These are phyloP conservation scores for Didymella pomorum DNA, from an alignment of 2,329 filamentous ascomycete genomes.

Conservation along the genomic window DNA sequence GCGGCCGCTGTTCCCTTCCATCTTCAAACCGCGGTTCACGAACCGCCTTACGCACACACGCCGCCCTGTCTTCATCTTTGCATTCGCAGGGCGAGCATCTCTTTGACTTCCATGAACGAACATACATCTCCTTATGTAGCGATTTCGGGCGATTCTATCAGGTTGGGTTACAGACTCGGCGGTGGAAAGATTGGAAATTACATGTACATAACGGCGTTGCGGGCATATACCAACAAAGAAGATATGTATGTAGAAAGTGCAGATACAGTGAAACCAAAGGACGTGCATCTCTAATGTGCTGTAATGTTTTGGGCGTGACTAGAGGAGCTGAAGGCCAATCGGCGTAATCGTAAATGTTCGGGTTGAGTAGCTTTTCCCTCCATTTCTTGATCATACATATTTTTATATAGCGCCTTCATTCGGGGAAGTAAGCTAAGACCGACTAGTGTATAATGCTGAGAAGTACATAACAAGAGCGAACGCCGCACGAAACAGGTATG, in stretches of 20 bases:
- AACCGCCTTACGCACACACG: constrained; percentile 2
- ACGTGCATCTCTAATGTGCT: too few relatives aligned
- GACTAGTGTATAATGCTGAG: too few relatives aligned
- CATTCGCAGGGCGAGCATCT: background rate
- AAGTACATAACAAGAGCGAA: too few relatives aligned
- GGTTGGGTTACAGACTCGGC: background rate
- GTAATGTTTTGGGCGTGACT: too few relatives aligned
- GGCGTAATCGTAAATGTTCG: too few relatives aligned
- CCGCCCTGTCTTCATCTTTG: background rate
- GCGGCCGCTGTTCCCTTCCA: background rate
- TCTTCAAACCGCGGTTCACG: background rate
- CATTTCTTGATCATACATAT: too few relatives aligned
- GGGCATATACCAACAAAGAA: constrained; percentile 6
- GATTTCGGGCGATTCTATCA: background rate
- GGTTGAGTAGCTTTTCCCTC: too few relatives aligned
- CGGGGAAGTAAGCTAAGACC: too few relatives aligned
- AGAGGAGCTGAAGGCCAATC: too few relatives aligned
- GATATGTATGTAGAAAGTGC: constrained; percentile 8
- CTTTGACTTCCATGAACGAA: constrained; percentile 12
- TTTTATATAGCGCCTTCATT: too few relatives aligned
- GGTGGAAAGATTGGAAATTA: too few relatives aligned
- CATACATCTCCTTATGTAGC: constrained; percentile 14
- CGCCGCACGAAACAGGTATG: too few relatives aligned
- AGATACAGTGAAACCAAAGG: constrained; percentile 4
- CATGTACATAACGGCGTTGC: constrained; percentile 16